Evolutionary conservation across 306 rosid species (phyloP), one percentile per base, ranked within the genome.

Genomic region (Ammopiptanthus mongolicus): DNA sequence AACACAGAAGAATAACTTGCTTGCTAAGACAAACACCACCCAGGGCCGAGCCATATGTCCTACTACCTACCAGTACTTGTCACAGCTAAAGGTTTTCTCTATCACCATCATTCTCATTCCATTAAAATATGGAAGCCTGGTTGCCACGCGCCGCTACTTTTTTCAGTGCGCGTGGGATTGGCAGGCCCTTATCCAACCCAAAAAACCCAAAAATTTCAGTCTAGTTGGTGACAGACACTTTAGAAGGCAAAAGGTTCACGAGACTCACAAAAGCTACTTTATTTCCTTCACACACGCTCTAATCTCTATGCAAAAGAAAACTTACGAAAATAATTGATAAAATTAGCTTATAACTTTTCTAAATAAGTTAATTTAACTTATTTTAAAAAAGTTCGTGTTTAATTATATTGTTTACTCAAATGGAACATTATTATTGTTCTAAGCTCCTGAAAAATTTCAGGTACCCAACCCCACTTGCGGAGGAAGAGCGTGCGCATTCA

Each of bases 401-500:
- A n/a, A n/a, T n/a, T n/a, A n/a, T n/a, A n/a, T n/a, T n/a, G n/a
- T n/a, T n/a, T n/a, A n/a, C n/a, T n/a, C n/a, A n/a, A n/a, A n/a
- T n/a, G n/a, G n/a, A n/a, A n/a, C n/a, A n/a, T n/a, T n/a, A n/a
- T n/a, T n/a, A n/a, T 59, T 53, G 6, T 5, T 28, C 56, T 55
- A 34, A 60, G 5, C 57, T 56, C 79, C 80, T 88, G 86, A 74
- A 50, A n/a, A 52, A 21, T 73, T 75, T 51, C 88, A 95, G 99
- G 99, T 86, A 44, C 92, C 91, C 4, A 90, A 86, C 73, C 99
- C 99, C 73, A 86, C 77, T 61, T 96, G 99, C 87, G 42, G 52
- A 2, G 90, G 87, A 51, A 76, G 84, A 74, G 85, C 93, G 76
- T 96, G 99, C 14, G 37, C 78, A 6, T 92, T 92, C 92, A 92